A percentile compares a stretch with the other conserved stretches of the same genome.
These are phyloP conservation scores for Alternaria sp. DNA, from an alignment of 2,329 filamentous ascomycete species.

Conservation along the genomic window DNA sequence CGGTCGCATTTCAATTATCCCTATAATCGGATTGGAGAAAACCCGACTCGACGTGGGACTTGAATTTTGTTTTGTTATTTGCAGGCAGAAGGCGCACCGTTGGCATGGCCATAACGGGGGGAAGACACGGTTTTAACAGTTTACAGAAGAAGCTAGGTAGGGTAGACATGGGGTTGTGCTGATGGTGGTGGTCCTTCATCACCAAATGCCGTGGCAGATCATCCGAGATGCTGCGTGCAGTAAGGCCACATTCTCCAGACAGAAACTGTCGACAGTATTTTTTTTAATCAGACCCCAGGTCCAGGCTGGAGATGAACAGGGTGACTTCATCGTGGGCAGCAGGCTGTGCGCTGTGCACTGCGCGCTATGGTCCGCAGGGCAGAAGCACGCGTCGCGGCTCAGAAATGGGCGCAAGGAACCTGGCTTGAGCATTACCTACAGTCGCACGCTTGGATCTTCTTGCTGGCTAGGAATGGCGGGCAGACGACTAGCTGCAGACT, in stretches of 20 bases:
- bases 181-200: neutral
- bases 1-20: neutral
- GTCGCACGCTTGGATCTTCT: neutral
- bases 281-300: neutral
- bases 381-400: too few relatives aligned
- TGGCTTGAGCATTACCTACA: neutral
- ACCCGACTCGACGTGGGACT: neutral
- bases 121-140: neutral
- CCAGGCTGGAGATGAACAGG: neutral
- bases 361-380: too few relatives aligned
- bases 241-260: neutral
- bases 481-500: neutral
- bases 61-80: neutral
- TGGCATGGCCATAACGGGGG: neutral
- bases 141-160: neutral
- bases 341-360: too few relatives aligned
- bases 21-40: neutral
- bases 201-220: neutral
- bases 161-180: neutral
- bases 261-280: neutral
- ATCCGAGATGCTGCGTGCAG: neutral
- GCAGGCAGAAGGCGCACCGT: neutral
- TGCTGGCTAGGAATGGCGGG: neutral
- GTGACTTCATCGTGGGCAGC: too few relatives aligned
- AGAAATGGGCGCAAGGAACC: too few relatives aligned